Percentiles rank a stretch among this genome's conserved stretches.
Conservation (phyloP, 306 rosid genomes). For the Rosa lucieae region DNA sequence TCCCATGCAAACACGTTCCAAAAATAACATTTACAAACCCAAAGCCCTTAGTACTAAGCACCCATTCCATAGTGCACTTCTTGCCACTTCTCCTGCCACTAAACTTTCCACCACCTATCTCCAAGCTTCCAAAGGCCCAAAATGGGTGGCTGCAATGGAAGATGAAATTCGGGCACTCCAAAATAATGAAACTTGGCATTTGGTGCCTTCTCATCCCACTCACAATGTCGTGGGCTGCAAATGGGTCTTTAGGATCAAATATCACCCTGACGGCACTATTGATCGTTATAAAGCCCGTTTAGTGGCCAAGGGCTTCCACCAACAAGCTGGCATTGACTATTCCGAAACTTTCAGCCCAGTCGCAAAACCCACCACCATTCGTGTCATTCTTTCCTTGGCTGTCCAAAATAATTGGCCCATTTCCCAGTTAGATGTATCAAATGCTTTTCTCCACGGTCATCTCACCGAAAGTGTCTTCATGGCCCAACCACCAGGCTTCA, state of each 20-base stretch:
- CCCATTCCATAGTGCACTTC: too few species aligned
- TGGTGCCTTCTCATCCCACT: background rate
- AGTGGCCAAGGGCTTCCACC: background rate
- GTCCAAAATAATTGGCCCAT: too few species aligned
- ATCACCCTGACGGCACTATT: background rate
- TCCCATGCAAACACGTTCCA: too few species aligned
- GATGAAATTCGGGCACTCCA: background rate
- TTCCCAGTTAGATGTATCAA: too few species aligned
- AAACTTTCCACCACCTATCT: background rate
- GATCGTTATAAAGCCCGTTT: background rate
- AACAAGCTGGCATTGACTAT: background rate
- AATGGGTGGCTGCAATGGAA: background rate
- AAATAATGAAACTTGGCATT: background rate
- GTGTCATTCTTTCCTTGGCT: background rate
- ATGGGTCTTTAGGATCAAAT: background rate
- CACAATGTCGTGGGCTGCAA: background rate
- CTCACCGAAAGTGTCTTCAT: too few species aligned
- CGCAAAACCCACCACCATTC: background rate
- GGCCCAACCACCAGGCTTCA: too few species aligned
- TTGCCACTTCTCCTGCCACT: too few species aligned
- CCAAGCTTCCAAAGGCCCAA: background rate
- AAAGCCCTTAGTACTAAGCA: too few species aligned
- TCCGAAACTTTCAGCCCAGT: background rate
- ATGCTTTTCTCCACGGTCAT: too few species aligned
- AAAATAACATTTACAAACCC: too few species aligned